Base-by-base conservation (phyloP, 2,329 filamentous ascomycete species). In the Metarhizium robertsii region DNA sequence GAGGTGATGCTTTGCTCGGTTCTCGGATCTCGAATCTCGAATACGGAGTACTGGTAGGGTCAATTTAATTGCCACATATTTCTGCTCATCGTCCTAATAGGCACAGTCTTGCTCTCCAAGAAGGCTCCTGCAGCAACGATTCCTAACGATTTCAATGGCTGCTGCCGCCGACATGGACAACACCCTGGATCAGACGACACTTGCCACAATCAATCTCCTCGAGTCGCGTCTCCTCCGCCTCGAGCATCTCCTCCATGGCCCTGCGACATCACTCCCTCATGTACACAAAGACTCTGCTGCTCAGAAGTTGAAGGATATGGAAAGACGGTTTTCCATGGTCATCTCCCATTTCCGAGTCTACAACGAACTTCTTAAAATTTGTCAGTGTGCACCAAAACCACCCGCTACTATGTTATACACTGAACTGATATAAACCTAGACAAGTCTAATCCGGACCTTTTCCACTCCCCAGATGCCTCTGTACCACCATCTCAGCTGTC, bases 171-270 rank as follows among this genome's bases (percentile, higher is more conserved):
- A 11, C 55, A 71, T 71, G 68, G 64, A 68, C 45, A 65, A 61
- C 58, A 67, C 71, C 7, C 67, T 81, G 29, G 79, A 83, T 63
- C 71, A 76, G 54, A 81, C 79, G 4, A 76, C 79, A 1, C 69
- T 82, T 8, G 72, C 75, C 38, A 84, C 81, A 1, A 74, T 85
- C 57, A 74, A 73, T 46, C 72, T 84, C 30, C 74, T 85, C 40
- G 80, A 84, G 63, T 72, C 77, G 52, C 81, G 82, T n/a, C 74
- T 85, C 11, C 68, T 76, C 16, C 79, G 81, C 49, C 71, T 85
- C 56, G 82, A 85, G 62, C 80, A 84, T 60, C 67, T 84, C 2
- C 73, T 85, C 48, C 76, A 79, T 61, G 81, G 81, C 30, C 69
- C 74, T 3, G 55, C 69, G 2, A 60, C 66, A 2, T 65, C 71